Evolutionary conservation across 495 filamentous ascomycete species (phyloP), one percentile per base, ranked within the genome.

Genomic region (Lepidopterella palustris): DNA sequence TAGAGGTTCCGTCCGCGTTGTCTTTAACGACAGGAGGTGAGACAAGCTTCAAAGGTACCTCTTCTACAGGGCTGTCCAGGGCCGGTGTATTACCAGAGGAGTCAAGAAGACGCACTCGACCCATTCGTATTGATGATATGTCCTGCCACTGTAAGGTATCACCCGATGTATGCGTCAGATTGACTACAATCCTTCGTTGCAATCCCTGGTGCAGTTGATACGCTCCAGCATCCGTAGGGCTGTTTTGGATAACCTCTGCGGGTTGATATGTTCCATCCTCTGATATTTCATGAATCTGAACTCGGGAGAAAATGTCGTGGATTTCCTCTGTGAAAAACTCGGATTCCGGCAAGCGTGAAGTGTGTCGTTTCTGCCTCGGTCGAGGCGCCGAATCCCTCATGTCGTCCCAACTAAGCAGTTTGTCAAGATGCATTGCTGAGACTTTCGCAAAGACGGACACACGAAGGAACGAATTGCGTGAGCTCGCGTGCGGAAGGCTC

Each of bases 351-450:
- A 99, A 83, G 21, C 93, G 80, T 5, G 91, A 83, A 32, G 77
- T 77, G 15, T 60, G 53, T 3, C 70, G 55, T 67, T 85, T 87
- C 28, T 79, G 78, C 66, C 85, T 83, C 59, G 82, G 78, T 47
- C 74, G 74, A 0, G 75, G 70, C n/a, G 77, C 76, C 10, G 84
- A 79, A 67, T 97, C 92, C 47, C 90, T 82, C 84, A 99, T 96
- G 68, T 96, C 95, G 72, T 99, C 93, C 93, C 93, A 99, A 72
- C 95, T 97, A 4, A 99, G 81, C 32, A 99, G 79, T 73, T 96
- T 97, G 69, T 99, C 93, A 5, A 99, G 81, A 71, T 99, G 93
- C 87, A 97, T 96, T 0, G 85, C 75, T 15, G 88, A 92, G 50
- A 96, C 89, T 63, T 85, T 87, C 26, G 95, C 92, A 69, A 96